Base-by-base conservation (phyloP, 352 stramenopile genomes). In the Peronospora farinosa region DNA sequence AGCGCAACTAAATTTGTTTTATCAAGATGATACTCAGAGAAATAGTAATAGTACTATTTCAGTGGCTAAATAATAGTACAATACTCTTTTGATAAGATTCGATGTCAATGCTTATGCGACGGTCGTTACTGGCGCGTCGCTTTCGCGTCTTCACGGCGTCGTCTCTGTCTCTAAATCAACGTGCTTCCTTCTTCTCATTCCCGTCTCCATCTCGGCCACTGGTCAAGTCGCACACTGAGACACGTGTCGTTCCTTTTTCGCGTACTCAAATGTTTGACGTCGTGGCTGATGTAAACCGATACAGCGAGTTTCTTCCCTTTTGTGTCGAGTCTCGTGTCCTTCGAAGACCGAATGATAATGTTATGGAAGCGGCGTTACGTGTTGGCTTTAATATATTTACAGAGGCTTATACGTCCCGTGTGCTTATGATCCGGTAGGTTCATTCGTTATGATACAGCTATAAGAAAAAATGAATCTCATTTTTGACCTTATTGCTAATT, bases 301-400 rank as follows among this genome's bases (percentile, higher is more conserved):
- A 92, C 65, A 61, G 60, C 47, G 70, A 86, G 48, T 92, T 92
- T 54, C 55, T 92, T 35, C 81, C 81, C 30, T 92, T 92, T 54
- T 92, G 81, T 43, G 78, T 88, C 23, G 69, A 88, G 43, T 92
- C 81, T 27, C 66, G 69, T 28, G 74, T 92, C 48, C 61, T 92
- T 51, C 68, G 78, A 17, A 65, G 65, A 2, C 72, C 76, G 15
- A 86, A 85, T 30, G 74, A 81, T 23, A 88, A 89, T 39, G 76
- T 88, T 21, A 89, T 89, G 78, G 81, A 92, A 43, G 81, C 81
- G 13, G 67, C 65, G 17, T 51, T 92, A 40, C 66, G 71, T 13
- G 63, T 92, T 10, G 81, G 81, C 37, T 92, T 92, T 53, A 78
- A 85, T 19, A 72, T 92, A 39, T 92, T 92, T 46, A 88, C 81